Base-by-base conservation (phyloP, 179 eudicot species). In the Sideroxylon spinosum region DNA sequence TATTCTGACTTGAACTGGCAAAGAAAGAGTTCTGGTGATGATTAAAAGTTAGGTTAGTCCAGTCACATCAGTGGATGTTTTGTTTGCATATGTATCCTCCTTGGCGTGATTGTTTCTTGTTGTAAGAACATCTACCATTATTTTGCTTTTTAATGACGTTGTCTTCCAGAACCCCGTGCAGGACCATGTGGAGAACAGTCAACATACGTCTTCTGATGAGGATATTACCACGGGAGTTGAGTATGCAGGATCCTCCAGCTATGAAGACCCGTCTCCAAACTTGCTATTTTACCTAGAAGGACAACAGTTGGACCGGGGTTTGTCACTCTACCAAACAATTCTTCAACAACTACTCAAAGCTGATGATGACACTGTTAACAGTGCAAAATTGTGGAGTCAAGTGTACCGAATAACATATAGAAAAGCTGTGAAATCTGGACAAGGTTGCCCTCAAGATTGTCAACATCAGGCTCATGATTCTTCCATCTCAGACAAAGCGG, bases 271-370 rank as follows among this genome's bases (percentile, higher is more conserved):
- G 65, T 78, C 89, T 50, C 86, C 84, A 53, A 91, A 89, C 76
- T 85, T 95, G 87, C 76, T 82, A 56, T 82, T 93, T 81, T 89
- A 84, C 76, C 89, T 93, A 48, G 92, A 93, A 56, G 98, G 91
- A 66, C 85, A 84, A 75, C 82, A 82, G 56, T 80, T 93, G 63
- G 91, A 89, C 61, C 81, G 55, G 29, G 68, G 78, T 37, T 83
- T 86, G 60, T 82, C 98, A 11, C 85, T 95, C 26, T 95, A 91
- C 87, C 99, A 95, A 83, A 89, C 90, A 76, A 80, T 93, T 76
- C 81, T 95, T 68, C 86, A 81, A 68, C 88, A 85, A 76, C 82
- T 79, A 67, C 61, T 83, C 74, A 87, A 84, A 73, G 78, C 83
- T 46, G 89, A 77, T 50, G 74, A 82, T 72, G 89, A 87, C 76